Evolutionary conservation across 1,284 basidiomycete genomes (phyloP), one percentile per base, ranked within the genome.

Genomic region (Ceratobasidium theobromae): DNA sequence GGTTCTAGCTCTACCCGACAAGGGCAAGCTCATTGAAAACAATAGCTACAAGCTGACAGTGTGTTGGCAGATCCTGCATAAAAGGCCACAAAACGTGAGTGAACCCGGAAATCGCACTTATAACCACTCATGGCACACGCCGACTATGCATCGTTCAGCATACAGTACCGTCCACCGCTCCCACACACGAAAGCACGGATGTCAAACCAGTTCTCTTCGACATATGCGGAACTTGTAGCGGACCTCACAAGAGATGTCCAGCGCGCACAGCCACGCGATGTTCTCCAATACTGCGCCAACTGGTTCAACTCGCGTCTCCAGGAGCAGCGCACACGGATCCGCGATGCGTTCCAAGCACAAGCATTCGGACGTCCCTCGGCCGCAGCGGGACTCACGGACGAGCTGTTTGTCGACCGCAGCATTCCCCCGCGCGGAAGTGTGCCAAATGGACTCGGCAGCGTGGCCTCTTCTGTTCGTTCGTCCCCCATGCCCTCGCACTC

Each of bases 241-340:
- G 93, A 98, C 73, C 83, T 98, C 69, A 90, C 91, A 71, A 86
- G 91, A 73, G 95, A 97, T 76, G 86, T 86, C 53, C 81, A 90
- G 41, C 86, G 91, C 70, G 89, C 87, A 16, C 89, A 93, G 73
- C 95, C 95, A 18, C 85, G 84, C 72, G 95, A 98, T 74, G 84
- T 89, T 3, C 86, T 97, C 57, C 95, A 98, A 77, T 98, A 93
- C 79, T 96, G 93, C 74, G 88, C 95, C 57, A 94, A 88, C 75
- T 98, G 95, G 95, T 98, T 98, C 79, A 91, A 95, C 74, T 81
- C 82, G 67, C 85, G 91, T 67, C 80, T 95, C 67, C 89, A 94
- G 74, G 86, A 95, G 74, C 89, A 95, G 74, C 82, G 89, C 67
- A 81, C 84, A 53, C 82, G 87, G 70, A 84, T 84, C 54, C 84